These are phyloP conservation scores for Rhizopus arrhizus DNA, from an alignment of 371 early-diverging fungal genomes.

Conservation along the genomic window DNA sequence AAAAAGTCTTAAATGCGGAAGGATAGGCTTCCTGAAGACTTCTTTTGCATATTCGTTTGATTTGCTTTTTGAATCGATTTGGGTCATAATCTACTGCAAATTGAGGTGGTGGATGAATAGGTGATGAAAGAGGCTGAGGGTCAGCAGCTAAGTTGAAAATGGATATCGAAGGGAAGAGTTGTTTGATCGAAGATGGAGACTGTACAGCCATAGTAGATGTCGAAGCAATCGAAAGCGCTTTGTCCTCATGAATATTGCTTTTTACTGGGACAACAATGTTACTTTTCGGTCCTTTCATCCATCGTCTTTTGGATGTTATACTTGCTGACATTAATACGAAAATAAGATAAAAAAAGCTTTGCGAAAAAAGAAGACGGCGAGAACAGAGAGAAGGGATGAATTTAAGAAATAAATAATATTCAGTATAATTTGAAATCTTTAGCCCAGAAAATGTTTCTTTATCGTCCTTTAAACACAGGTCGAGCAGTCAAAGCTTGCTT, in stretches of 20 bases:
- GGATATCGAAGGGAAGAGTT: slow-evolving; percentile 41
- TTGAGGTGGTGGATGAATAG: slow-evolving; percentile 24
- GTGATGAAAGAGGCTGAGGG: not conserved
- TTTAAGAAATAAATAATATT: not conserved
- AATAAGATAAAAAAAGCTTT: not conserved
- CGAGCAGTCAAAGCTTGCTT: no score
- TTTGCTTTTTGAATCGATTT: slow-evolving; percentile 4
- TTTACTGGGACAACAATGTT: slow-evolving; percentile 9
- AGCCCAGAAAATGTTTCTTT: no score
- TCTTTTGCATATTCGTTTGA: slow-evolving; percentile 6
- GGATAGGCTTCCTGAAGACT: slow-evolving; percentile 24
- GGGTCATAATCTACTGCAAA: slow-evolving; percentile 27
- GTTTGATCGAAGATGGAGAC: slow-evolving; percentile 30
- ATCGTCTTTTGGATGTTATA: slow-evolving; percentile 13
- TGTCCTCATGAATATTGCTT: slow-evolving; percentile 39
- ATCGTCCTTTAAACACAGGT: no score
- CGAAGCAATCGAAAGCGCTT: slow-evolving; percentile 58
- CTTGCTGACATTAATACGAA: not conserved
- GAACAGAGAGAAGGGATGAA: not conserved
- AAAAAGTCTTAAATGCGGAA: slow-evolving; percentile 27
- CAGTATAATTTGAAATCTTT: slow-evolving; percentile 2
- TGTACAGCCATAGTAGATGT: slow-evolving; percentile 31
- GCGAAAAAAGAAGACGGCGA: no score
- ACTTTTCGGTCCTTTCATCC: slow-evolving; percentile 14
- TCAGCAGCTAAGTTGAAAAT: slow-evolving; percentile 31